These are phyloP conservation scores for Candolleomyces efflorescens DNA, from an alignment of 768 basidiomycete species.

Conservation along the genomic window DNA sequence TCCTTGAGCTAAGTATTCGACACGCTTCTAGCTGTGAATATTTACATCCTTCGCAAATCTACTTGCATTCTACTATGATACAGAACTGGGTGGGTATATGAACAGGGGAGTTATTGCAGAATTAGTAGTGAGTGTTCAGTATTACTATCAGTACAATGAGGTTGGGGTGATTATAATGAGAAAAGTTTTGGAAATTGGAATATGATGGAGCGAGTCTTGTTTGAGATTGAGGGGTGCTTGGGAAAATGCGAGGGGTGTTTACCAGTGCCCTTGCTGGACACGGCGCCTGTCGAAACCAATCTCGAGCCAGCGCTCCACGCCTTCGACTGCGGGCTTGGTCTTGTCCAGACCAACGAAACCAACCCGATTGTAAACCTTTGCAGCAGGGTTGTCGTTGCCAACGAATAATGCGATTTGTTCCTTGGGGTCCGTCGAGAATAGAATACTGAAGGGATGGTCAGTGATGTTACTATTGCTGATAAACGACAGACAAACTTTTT, in stretches of 20 bases:
- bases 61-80: too few species aligned
- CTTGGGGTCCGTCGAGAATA: constrained; percentile 27
- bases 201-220: neutral
- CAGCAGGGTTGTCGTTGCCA: constrained; percentile 50
- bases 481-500: constrained; percentile 36
- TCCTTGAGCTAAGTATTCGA: too few species aligned
- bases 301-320: constrained; percentile 52
- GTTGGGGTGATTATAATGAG: too few species aligned
- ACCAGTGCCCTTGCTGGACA: constrained; percentile 68
- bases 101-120: too few species aligned
- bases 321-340: constrained; percentile 29
- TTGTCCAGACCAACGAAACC: constrained; percentile 57
- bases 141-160: too few species aligned
- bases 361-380: constrained; percentile 55
- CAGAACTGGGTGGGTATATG: too few species aligned
- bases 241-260: constrained; percentile 12
- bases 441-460: constrained; percentile 22
- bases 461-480: neutral
- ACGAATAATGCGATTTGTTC: constrained; percentile 62
- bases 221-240: neutral
- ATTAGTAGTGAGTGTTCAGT: too few species aligned
- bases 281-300: constrained; percentile 50
- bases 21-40: too few species aligned
- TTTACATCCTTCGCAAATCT: too few species aligned
- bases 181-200: neutral